Evolutionary conservation across 768 basidiomycete species (phyloP), one percentile per base, ranked within the genome.

Genomic region (Suillus paluster): DNA sequence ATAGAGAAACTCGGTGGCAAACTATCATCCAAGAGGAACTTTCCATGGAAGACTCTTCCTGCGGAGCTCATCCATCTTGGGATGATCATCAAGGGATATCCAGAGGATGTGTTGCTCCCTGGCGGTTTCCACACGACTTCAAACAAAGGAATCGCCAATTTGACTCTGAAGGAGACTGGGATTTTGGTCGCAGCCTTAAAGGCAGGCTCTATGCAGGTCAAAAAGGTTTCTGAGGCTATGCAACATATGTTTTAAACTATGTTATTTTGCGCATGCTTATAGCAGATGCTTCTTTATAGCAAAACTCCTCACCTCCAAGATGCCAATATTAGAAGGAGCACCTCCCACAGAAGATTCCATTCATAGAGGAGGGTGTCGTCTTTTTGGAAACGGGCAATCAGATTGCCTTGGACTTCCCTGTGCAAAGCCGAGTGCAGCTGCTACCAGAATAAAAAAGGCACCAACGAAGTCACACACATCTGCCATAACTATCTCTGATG

Each of bases 11-110:
- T 11, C 0, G 5, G n/a, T 11, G 44, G 44, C 4, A 45, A 45
- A 45, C n/a, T 21, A 21, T 4, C 21, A 12, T 45, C 44, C 11
- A 4, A 0, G 11, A 34, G 14, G 19, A 49, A 25, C 8, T 59
- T 59, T 48, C 58, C 45, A n/a, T 59, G 58, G 58, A 45, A 44
- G 21, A 59, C 44, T 7, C 44, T 59, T 4, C 23, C 42, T 27
- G 15, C 17, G 5, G 49, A 46, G 34, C 58, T 58, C n/a, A 36
- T 30, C 0, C 12, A 15, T 11, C 44, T 34, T 12, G 33, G 17
- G 4, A 12, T 56, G n/a, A 5, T 56, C 54, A 56, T 56, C 23
- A 41, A 56, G 12, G 36, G 55, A 7, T 56, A 56, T 56, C 55
- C n/a, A 3, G 23, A 56, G 4, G 36, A 56, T 1, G 55, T 56